These are phyloP conservation scores for Psilocybe subaeruginosa DNA, from an alignment of 768 basidiomycete species.

Conservation along the genomic window DNA sequence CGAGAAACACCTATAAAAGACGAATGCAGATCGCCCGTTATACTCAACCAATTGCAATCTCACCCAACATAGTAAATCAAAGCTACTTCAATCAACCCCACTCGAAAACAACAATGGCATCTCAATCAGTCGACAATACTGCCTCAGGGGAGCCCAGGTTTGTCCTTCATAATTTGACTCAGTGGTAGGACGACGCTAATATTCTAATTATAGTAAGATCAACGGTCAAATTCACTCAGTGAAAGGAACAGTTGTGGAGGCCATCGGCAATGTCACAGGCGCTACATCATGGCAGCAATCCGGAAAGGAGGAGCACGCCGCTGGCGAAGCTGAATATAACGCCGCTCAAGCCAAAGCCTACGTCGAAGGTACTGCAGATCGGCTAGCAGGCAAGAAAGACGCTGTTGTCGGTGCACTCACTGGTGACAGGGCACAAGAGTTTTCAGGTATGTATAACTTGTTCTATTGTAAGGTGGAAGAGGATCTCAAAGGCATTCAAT, in stretches of 20 bases:
- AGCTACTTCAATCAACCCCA: no score
- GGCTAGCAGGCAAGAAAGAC: constrained; percentile 50
- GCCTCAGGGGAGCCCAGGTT: constrained; percentile 33
- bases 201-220: constrained; percentile 33
- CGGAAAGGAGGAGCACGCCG: no score
- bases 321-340: constrained; percentile 50
- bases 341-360: constrained; percentile 54
- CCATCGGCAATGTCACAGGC: constrained; percentile 52
- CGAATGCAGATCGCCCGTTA: no score
- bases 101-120: constrained; percentile 11
- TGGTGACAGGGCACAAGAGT: constrained; percentile 49
- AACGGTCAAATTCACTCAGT: constrained; percentile 45
- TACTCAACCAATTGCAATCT: no score
- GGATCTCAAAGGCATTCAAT: background rate
- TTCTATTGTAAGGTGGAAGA: background rate
- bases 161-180: background rate
- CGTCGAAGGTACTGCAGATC: constrained; percentile 49
- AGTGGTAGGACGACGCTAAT: no score
- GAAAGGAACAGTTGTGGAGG: constrained; percentile 43
- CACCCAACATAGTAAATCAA: no score
- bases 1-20: no score
- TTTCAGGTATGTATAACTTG: constrained; percentile 33
- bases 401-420: constrained; percentile 50
- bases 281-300: constrained; percentile 29
- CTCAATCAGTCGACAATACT: constrained; percentile 30